A percentile compares a stretch with the other conserved stretches of the same genome.
phyloP scores from a whole-genome alignment of 2,329 filamentous ascomycete genomes.

The Trichoderma koningii region DNA sequence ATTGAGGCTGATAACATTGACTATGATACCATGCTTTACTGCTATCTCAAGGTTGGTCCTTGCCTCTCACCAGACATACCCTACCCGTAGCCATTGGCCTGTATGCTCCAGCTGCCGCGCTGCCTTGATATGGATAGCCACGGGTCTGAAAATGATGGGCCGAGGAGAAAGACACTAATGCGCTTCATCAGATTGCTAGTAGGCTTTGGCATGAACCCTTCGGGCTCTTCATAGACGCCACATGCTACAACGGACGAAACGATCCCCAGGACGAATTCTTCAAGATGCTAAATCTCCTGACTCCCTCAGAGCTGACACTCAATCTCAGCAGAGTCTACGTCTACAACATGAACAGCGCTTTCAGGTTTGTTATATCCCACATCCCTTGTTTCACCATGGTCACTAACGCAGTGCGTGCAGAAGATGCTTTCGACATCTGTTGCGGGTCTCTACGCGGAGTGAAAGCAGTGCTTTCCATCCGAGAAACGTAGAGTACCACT shows the following conservation, averaged over 20 bases:
- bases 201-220: conserved; percentile 71
- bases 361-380: conserved; percentile 48
- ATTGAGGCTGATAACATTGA: conserved; percentile 67
- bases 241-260: conserved; percentile 68
- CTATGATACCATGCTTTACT: conserved; percentile 66
- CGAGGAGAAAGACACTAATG: background rate
- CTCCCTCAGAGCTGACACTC: conserved; percentile 61
- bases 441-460: conserved; percentile 63
- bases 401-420: conserved; percentile 29
- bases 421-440: conserved; percentile 65
- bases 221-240: conserved; percentile 67
- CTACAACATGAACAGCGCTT: conserved; percentile 74
- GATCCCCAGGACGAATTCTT: conserved; percentile 68
- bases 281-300: conserved; percentile 63
- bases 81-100: background rate
- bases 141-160: too few relatives aligned
- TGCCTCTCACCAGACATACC: background rate
- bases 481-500: conserved; percentile 65
- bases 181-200: conserved; percentile 59
- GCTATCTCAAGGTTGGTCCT: conserved; percentile 61
- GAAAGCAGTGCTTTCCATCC: conserved; percentile 64
- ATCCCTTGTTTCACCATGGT: background rate
- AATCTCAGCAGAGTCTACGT: conserved; percentile 65
- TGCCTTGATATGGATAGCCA: background rate
- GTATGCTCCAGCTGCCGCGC: background rate